A percentile compares a stretch with the other conserved stretches of the same genome.
These are phyloP conservation scores for Tolypocladium pustulatum DNA, from an alignment of 2,329 filamentous ascomycete species.

Conservation along the genomic window DNA sequence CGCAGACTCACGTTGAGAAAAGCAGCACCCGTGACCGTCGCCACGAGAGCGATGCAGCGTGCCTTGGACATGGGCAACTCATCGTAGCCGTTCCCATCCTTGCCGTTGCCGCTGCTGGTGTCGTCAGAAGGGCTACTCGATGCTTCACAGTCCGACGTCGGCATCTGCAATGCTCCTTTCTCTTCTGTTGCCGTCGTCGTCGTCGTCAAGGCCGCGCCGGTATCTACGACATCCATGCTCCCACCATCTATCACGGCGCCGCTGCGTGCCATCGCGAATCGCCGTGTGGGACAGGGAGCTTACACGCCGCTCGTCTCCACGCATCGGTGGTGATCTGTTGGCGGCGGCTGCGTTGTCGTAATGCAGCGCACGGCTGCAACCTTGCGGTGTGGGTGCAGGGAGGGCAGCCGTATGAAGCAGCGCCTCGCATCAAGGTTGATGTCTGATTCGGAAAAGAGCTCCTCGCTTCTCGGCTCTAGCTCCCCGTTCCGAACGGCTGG, in stretches of 20 bases:
- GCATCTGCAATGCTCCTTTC: background rate
- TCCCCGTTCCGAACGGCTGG: background rate
- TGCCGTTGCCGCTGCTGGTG: background rate
- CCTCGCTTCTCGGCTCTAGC: background rate
- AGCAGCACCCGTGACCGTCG: constrained; percentile 42
- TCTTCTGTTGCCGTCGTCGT: background rate
- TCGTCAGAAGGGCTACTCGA: background rate
- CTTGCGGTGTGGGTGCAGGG: background rate
- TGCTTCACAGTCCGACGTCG: background rate
- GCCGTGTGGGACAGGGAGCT: background rate
- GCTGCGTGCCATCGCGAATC: background rate
- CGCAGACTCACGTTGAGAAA: constrained; percentile 38
- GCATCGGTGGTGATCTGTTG: background rate
- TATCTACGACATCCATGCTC: background rate
- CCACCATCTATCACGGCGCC: background rate
- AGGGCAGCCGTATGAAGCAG: background rate
- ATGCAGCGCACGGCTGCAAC: background rate
- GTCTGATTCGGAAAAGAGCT: background rate
- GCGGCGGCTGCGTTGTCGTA: background rate
- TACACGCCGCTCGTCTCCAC: background rate
- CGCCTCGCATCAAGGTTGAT: background rate
- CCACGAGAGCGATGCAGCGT: constrained; percentile 43
- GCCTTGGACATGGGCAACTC: constrained; percentile 33
- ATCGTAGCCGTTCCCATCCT: constrained; percentile 12
- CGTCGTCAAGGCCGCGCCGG: background rate